Base-by-base conservation (phyloP, 345 rosid genomes). In the Conringia planisiliqua region DNA sequence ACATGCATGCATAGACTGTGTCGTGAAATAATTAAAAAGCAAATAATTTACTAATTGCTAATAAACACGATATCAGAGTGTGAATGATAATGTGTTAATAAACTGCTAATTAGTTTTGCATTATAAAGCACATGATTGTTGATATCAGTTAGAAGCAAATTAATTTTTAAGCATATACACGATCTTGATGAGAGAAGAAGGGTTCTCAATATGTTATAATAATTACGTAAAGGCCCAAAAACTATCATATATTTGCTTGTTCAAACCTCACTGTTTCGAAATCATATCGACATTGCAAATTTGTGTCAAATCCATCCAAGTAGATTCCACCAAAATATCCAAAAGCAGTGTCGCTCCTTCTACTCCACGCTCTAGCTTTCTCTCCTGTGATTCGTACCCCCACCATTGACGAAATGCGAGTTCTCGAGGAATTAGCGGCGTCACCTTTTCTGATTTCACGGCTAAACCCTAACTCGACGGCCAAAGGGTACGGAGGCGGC, bases 391-490 rank as follows among this genome's bases (percentile, higher is more conserved):
- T 26, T 38, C 42, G 22, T 33, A 16, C 20, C 40, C 59, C 33
- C 11, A 6, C 22, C 16, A 32, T 39, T 75, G 52, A 36, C 38
- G 64, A 61, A 42, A 83, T 84, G 85, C 78, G 68, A 61, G 7
- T 59, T 64, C 74, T 74, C 38, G 74, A 48, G 2, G 77, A 57
- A 60, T 43, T 79, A 27, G 33, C 79, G 5, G 68, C 73, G 9
- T 77, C 83, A 24, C 75, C 81, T 7, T 55, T 81, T 75, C 51
- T 74, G 24, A 39, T 73, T 47, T 81, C 85, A 50, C 64, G 74
- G 6, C 75, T 78, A 74, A 79, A 71, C 75, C 86, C 87, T 72
- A 77, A 64, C 39, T 68, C 82, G 14, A 50, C 79, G 26, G 18
- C 63, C 42, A 57, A 20, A 11, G 67, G 61, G 18, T 71, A 52